Evolutionary conservation across 2,329 filamentous ascomycete genomes (phyloP).

Genomic region (Alternaria gaisen): DNA sequence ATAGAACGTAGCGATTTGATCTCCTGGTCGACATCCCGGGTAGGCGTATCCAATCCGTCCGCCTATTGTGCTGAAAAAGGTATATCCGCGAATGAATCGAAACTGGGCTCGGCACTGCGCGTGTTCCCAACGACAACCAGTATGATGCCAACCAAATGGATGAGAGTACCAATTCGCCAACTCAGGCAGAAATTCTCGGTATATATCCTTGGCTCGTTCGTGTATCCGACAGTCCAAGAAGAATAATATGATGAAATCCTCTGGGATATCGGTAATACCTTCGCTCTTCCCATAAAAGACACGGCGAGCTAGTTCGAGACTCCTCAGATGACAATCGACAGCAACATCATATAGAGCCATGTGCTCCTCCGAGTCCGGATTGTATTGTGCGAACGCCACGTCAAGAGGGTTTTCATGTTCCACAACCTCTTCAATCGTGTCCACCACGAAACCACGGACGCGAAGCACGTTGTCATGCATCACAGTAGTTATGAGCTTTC

Average conservation of each 20-base stretch:
- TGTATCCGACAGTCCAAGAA: background rate
- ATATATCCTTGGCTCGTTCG: rapidly evolving
- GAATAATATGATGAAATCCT: background rate
- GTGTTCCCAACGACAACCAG: background rate
- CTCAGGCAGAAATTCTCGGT: rapidly evolving
- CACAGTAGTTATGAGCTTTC: no score
- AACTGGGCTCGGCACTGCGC: rapidly evolving
- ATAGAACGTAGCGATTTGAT: background rate
- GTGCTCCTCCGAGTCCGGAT: rapidly evolving
- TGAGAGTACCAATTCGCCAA: background rate
- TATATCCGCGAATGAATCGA: background rate
- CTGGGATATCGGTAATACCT: background rate
- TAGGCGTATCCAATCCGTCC: background rate
- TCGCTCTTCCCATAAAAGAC: background rate
- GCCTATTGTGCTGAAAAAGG: background rate
- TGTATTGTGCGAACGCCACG: rapidly evolving
- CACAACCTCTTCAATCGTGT: background rate
- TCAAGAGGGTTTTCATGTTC: background rate
- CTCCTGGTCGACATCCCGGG: background rate
- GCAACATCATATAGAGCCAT: rapidly evolving
- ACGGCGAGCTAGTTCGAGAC: background rate
- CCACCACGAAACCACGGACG: no score
- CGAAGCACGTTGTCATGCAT: no score
- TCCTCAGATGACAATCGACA: rapidly evolving
- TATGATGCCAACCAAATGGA: no score